Evolutionary conservation across 306 rosid species (phyloP), one percentile per base, ranked within the genome.

Genomic region (Castanopsis chinensis): DNA sequence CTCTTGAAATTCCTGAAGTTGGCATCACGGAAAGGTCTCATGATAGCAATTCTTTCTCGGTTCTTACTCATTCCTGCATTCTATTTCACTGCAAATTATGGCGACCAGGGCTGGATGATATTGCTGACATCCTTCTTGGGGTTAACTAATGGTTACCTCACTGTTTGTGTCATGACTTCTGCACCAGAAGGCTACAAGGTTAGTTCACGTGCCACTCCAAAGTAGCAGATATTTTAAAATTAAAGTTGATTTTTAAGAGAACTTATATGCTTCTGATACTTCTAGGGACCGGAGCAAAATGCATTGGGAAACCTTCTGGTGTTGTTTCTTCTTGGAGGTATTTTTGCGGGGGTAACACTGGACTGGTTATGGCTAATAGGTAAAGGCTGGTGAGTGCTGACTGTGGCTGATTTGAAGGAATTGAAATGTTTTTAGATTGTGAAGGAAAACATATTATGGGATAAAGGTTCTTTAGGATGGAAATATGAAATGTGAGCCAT

Each of bases 281-380:
- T 83, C 74, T 37, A 94, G 99, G 99, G 98, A 59, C 99, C 98
- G 4, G 99, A 95, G 81, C 99, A 92, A 83, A 95, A 95, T 85
- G 98, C 99, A 3, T 83, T 95, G 84, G 99, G 99, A 77, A 95
- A 95, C 80, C 15, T 92, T 37, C 81, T 92, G 87, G 97, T 95
- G 30, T 45, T 91, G 87, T 92, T 87, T 86, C 87, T 92, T 33
- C 72, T 92, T 1, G 90, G 81, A 71, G 99, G 99, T 27, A 80
- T 95, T 33, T 92, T 92, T 85, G 86, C 97, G 20, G 99, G 99
- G 23, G 98, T 90, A 12, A 82, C 88, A 55, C 92, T 91, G 45
- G 99, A 95, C 51, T 95, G 99, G 99, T 74, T 91, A 71, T 95
- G 99, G 99, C 91, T 95, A 21, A 95, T 92, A 61, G 98, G 99